Evolutionary conservation across 805 yeast species (phyloP).

Genomic region (Scheffersomyces coipomensis): DNA sequence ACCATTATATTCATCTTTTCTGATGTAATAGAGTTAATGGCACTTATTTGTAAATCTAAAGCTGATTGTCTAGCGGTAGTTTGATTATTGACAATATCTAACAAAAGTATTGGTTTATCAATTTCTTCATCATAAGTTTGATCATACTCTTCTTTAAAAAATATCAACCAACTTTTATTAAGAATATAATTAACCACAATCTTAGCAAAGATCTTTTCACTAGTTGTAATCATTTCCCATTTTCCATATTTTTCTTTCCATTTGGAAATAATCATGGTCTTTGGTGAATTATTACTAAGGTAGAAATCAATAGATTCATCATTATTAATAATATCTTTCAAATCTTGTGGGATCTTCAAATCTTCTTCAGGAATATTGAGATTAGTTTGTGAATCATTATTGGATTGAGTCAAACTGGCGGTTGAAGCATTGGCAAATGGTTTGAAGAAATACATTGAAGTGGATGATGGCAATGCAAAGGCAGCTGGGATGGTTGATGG

Average conservation of each 20-base stretch:
- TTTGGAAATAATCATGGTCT: constrained; percentile 37
- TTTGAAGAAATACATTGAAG: constrained; percentile 39
- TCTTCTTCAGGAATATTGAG: constrained; percentile 11
- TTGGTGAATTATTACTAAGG: constrained; percentile 31
- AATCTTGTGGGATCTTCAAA: constrained; percentile 31
- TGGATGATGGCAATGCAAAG: constrained; percentile 45
- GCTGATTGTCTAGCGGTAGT: constrained; percentile 34
- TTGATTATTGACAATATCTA: constrained; percentile 22
- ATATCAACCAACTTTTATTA: constrained; percentile 34
- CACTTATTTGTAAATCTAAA: constrained; percentile 35
- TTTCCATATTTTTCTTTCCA: constrained; percentile 43
- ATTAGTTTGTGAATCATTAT: not conserved
- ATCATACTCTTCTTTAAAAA: constrained; percentile 40
- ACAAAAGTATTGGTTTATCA: constrained; percentile 35
- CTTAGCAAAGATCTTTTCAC: constrained; percentile 34
- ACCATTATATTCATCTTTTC: constrained; percentile 28
- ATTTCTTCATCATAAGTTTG: constrained; percentile 24
- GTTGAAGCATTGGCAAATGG: constrained; percentile 17
- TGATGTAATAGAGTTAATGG: constrained; percentile 28
- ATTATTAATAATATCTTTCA: constrained; percentile 37
- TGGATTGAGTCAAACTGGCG: not conserved
- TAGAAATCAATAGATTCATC: constrained; percentile 37
- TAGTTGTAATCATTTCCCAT: constrained; percentile 43
- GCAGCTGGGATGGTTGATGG: constrained; percentile 27
- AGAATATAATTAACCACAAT: constrained; percentile 36